Conservation (phyloP, 176 grass and related monocot genomes). For the Pontederia crassipes region DNA sequence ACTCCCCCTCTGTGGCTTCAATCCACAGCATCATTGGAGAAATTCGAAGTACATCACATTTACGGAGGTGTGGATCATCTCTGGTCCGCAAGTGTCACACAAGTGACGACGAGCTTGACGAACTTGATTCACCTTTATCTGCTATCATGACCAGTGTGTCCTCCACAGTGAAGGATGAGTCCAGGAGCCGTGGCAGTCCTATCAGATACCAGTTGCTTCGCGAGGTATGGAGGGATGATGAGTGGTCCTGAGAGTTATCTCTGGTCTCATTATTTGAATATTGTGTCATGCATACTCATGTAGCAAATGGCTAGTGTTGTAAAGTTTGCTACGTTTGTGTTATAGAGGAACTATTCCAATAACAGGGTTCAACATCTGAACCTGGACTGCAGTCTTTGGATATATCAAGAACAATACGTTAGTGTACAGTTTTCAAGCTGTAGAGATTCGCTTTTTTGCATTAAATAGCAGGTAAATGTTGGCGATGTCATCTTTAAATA, state of each 20-base stretch:
- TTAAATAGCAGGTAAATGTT: no score
- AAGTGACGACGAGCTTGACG: conserved; percentile 83
- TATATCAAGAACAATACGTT: no score
- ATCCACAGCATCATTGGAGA: conserved; percentile 59
- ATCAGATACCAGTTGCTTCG: conserved; percentile 70
- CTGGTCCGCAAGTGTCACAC: conserved; percentile 75
- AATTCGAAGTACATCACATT: conserved; percentile 25
- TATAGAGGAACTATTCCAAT: no score
- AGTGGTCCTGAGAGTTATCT: conserved; percentile 5
- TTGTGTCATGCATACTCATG: no score
- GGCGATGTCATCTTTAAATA: no score
- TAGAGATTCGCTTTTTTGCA: no score
- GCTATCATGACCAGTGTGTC: conserved; percentile 41
- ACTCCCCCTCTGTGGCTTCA: conserved; percentile 38
- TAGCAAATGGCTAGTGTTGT: no score
- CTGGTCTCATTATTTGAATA: background rate
- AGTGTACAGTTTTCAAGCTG: no score
- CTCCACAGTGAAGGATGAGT: conserved; percentile 23
- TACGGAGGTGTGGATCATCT: conserved; percentile 33
- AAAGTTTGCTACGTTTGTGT: no score
- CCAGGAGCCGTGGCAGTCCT: conserved; percentile 37
- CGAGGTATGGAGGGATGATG: conserved; percentile 75
- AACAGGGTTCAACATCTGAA: no score
- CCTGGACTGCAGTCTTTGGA: no score
- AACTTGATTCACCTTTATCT: conserved; percentile 66